These are phyloP conservation scores for Entophlyctis luteolus DNA, from an alignment of 192 early-diverging fungal species.

Conservation along the genomic window DNA sequence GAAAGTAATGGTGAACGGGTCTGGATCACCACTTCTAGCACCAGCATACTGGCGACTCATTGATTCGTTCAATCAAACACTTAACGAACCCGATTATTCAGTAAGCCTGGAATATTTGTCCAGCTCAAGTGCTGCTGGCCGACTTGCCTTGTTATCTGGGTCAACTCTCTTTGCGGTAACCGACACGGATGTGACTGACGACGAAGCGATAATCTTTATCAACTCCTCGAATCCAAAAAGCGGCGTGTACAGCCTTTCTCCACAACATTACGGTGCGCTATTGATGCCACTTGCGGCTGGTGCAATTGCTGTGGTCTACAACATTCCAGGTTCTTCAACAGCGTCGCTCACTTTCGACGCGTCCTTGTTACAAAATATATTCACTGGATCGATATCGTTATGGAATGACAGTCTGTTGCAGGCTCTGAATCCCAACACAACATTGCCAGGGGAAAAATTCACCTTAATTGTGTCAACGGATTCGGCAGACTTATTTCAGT, in stretches of 20 bases:
- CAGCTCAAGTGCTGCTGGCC: background rate
- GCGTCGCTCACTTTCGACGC: background rate
- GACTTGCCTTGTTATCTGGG: background rate
- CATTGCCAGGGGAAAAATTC: background rate
- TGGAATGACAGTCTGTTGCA: conserved; percentile 12
- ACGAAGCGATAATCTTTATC: background rate
- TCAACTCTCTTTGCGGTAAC: background rate
- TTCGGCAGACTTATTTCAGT: background rate
- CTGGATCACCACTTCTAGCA: background rate
- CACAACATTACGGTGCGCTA: background rate
- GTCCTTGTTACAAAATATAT: background rate
- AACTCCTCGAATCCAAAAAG: background rate
- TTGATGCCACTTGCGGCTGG: background rate
- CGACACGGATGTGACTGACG: background rate
- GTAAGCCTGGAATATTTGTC: background rate
- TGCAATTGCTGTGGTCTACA: conserved; percentile 1
- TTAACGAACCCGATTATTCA: background rate
- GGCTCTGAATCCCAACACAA: background rate
- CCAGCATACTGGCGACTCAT: background rate
- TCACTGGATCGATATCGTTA: background rate
- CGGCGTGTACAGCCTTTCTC: background rate
- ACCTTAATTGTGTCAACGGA: background rate
- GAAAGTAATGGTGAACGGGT: background rate
- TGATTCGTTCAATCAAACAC: background rate
- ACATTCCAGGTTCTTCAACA: background rate